Evolutionary conservation across 441 rosid species (phyloP), one percentile per base, ranked within the genome.

Genomic region (Erodium texanum): DNA sequence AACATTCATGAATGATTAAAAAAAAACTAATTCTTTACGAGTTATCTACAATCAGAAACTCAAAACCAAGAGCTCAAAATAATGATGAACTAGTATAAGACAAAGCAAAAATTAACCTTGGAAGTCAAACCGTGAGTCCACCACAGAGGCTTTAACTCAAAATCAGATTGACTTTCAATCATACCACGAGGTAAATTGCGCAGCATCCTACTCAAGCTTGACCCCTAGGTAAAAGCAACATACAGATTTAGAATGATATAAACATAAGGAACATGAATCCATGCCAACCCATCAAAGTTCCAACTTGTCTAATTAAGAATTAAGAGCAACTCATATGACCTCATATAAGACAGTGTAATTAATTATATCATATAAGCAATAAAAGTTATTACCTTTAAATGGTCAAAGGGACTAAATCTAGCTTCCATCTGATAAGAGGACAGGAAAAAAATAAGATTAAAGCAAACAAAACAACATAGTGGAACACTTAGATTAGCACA

Each of bases 101-200:
- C 52, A 2, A 2, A 74, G 43, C 11, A 61, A 64, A 82, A 71
- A 69, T 82, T 72, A 77, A 89, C 99, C 97, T 89, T 87, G 71
- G 87, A 82, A 72, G 85, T 85, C 48, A 81, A 71, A 75, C 79
- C 82, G 78, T 82, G 78, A 19, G 84, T 72, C 15, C 92, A 86
- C 99, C 99, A 94, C 20, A 94, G 81, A 74, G 98, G 97, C 84
- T 82, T 89, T 50, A 87, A 68, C 78, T 92, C 96, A 70, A 94
- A 84, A 81, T 94, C 97, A 7, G 98, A 84, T 68, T 76, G 81
- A 75, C 89, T 71, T 45, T 74, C 87, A 70, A 85, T 67, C 45
- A 94, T 88, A 63, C 98, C 98, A 63, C 16, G 83, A 0, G 99
- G 99, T 75, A 94, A 82, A 80, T 78, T 71, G 50, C 74, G 72